These are phyloP conservation scores for Aquilaria sinensis DNA, from an alignment of 345 rosid genomes.

Conservation along the genomic window DNA sequence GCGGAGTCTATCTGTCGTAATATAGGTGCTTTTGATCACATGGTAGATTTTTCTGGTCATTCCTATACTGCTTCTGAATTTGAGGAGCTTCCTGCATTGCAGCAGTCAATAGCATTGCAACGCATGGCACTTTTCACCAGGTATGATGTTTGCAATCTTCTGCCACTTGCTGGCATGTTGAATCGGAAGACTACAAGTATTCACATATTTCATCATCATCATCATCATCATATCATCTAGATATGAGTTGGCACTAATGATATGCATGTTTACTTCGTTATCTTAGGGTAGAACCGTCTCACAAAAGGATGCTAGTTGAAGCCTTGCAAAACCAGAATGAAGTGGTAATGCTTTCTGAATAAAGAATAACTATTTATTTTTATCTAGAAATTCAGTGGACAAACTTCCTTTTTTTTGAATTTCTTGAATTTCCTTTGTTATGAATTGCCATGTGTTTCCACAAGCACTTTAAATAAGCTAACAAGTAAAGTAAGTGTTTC, in stretches of 20 bases:
- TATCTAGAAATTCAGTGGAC: no score
- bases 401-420: no score
- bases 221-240: constrained; percentile 6
- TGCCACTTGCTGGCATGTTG: no score
- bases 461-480: no score
- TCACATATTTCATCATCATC: background rate
- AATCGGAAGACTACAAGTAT: background rate
- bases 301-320: constrained; percentile 98
- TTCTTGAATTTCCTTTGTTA: no score
- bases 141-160: constrained; percentile 21
- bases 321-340: constrained; percentile 95
- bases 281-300: constrained; percentile 94
- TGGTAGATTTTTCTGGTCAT: constrained; percentile 69
- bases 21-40: constrained; percentile 93
- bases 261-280: constrained; percentile 5
- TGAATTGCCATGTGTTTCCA: no score
- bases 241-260: constrained; percentile 8
- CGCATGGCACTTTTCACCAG: constrained; percentile 92
- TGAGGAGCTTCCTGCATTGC: constrained; percentile 89
- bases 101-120: constrained; percentile 77
- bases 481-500: no score
- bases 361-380: no score
- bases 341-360: constrained; percentile 52
- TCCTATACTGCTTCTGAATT: constrained; percentile 97
- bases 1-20: constrained; percentile 94